Evolutionary conservation across 768 basidiomycete genomes (phyloP).

Genomic region (Kwoniella dejecticola): DNA sequence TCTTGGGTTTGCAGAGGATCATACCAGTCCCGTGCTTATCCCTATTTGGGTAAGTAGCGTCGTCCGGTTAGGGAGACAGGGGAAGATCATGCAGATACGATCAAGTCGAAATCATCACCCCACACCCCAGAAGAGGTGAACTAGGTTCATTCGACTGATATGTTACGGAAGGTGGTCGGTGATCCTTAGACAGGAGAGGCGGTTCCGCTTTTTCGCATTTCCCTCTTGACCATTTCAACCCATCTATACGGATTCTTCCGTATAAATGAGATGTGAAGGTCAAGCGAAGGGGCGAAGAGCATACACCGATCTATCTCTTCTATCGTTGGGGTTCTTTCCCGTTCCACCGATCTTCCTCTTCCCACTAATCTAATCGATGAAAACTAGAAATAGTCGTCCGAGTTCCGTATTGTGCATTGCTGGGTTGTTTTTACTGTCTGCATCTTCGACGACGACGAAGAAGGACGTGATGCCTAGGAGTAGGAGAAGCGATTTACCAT

Average conservation of each 20-base stretch:
- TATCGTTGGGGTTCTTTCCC: neutral
- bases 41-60: too few relatives aligned
- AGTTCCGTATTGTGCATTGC: too few relatives aligned
- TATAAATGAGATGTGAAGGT: neutral
- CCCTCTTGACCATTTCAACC: neutral
- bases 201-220: neutral
- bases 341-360: neutral
- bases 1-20: too few relatives aligned
- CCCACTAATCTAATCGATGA: too few relatives aligned
- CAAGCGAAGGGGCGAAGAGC: neutral
- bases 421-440: too few relatives aligned
- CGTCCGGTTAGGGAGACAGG: neutral
- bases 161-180: neutral
- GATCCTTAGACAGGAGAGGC: constrained; percentile 2
- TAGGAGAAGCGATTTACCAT: too few relatives aligned
- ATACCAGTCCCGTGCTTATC: too few relatives aligned
- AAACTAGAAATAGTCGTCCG: too few relatives aligned
- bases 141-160: constrained; percentile 7
- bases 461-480: constrained; percentile 1
- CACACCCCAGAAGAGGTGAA: too few relatives aligned
- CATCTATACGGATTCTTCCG: too few relatives aligned
- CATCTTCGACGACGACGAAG: too few relatives aligned
- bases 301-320: constrained; percentile 5
- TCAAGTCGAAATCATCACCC: neutral
- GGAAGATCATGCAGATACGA: neutral